Base-by-base conservation (phyloP, 306 rosid species). In the Ormosia semicastrata region DNA sequence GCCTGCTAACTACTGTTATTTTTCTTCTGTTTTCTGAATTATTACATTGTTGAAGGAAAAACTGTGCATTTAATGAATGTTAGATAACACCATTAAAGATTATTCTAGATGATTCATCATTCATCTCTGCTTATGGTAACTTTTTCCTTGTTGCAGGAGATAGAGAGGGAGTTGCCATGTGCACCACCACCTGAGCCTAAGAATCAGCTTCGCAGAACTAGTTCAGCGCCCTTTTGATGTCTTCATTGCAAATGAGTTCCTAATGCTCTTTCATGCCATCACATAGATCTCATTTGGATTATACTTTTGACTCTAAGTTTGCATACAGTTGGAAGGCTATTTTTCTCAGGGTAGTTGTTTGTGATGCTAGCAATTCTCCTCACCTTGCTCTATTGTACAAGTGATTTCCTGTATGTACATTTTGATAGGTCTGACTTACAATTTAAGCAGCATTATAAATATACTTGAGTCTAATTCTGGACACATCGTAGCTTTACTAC, bases 121-220 rank as follows among this genome's bases (percentile, higher is more conserved):
- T 78, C 79, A 40, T 78, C 44, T 29, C 29, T 36, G 32, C 39
- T 6, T 14, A 46, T 17, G 7, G 49, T 70, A 46, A 68, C 56
- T 62, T 32, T 75, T 41, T 40, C 30, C 69, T 33, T 70, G 32
- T 18, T 11, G 66, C 63, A 85, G 88, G 85, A 85, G 71, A 66
- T 53, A 34, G 85, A 81, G 76, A 70, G 29, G 17, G 85, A 11
- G 24, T 11, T 81, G 44, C 83, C 80, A 29, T 13, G 10, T 30
- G 83, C 9, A 8, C 88, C 88, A 3, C 85, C 83, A 59, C 70
- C 72, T 7, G 85, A 85, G 14, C 44, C 77, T 17, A 81, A 76
- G 83, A 59, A 71, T 54, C 80, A 85, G 73, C 88, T 81, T 52
- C 83, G 88, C 59, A 64, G 88, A 77, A 76, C 88, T 14, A 64